Percentiles rank a stretch among this genome's conserved stretches.
These are phyloP conservation scores for Neostapfia colusana DNA, from an alignment of 176 grass and related monocot species.

Conservation along the genomic window DNA sequence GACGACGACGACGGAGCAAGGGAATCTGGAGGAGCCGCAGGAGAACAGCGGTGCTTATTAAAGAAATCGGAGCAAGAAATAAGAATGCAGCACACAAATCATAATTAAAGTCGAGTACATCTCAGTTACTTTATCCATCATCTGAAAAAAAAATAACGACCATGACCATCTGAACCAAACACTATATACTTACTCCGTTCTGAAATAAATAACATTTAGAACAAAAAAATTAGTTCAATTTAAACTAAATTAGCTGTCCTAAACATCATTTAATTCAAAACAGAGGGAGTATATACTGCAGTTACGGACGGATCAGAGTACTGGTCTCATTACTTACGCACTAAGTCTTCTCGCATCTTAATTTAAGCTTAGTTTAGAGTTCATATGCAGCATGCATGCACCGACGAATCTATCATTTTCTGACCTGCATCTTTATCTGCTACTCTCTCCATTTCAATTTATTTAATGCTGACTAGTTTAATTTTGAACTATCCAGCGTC, in stretches of 20 bases:
- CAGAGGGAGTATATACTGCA: not conserved
- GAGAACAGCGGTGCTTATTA: not conserved
- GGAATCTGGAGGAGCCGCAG: too few species aligned
- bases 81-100: not conserved
- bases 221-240: too few species aligned
- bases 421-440: not conserved
- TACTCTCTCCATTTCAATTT: too few species aligned
- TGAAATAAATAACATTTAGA: too few species aligned
- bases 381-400: not conserved
- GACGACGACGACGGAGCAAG: too few species aligned
- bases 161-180: too few species aligned
- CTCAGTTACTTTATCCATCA: not conserved
- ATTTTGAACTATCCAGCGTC: too few species aligned
- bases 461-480: too few species aligned
- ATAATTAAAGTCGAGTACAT: not conserved
- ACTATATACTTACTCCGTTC: too few species aligned
- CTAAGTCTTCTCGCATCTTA: constrained; percentile 14
- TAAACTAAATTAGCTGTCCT: too few species aligned
- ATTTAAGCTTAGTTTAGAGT: not conserved
- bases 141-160: too few species aligned
- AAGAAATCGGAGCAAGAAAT: not conserved
- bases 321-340: constrained; percentile 10
- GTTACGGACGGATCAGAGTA: not conserved
- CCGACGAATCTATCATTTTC: not conserved
- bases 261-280: too few species aligned